Conservation (phyloP, 2,329 filamentous ascomycete genomes). For the Fonsecaea multimorphosa region DNA sequence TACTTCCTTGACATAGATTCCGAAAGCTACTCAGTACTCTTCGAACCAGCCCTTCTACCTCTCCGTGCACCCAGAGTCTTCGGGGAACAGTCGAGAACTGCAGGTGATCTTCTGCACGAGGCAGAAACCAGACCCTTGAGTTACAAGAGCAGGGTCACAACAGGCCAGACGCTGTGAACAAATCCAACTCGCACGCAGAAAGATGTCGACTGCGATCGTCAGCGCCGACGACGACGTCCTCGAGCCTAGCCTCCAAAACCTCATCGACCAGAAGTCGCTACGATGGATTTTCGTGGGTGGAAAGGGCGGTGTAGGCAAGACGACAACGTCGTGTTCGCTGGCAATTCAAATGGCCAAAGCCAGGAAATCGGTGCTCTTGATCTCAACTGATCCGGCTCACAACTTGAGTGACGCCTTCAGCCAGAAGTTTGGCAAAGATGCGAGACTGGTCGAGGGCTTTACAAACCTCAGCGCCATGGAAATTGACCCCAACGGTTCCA, state of each 20-base stretch:
- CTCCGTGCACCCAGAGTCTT: background rate
- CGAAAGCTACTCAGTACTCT: background rate
- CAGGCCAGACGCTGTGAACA: background rate
- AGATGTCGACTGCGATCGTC: conserved; percentile 49
- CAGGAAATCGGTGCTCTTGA: conserved; percentile 93
- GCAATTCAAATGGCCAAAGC: conserved; percentile 96
- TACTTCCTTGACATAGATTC: background rate
- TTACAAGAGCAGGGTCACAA: background rate
- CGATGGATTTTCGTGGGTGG: conserved; percentile 99
- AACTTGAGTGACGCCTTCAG: conserved; percentile 97
- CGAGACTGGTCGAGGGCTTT: conserved; percentile 88
- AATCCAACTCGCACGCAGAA: background rate
- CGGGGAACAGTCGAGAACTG: conserved; percentile 2
- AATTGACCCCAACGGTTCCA: conserved; percentile 96
- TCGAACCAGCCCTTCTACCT: background rate
- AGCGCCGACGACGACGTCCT: conserved; percentile 71
- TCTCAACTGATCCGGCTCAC: conserved; percentile 97
- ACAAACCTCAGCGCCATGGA: conserved; percentile 97
- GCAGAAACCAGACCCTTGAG: background rate
- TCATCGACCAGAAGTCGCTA: conserved; percentile 91
- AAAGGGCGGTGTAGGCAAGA: conserved; percentile 98
- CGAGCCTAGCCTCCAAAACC: conserved; percentile 90
- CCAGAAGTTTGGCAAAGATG: conserved; percentile 99
- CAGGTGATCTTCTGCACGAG: background rate
- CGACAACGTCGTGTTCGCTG: conserved; percentile 97